Percentiles rank a stretch among this genome's conserved stretches.
Evolutionary conservation across 441 rosid genomes (phyloP).

Genomic region (Populus trichocarpa): DNA sequence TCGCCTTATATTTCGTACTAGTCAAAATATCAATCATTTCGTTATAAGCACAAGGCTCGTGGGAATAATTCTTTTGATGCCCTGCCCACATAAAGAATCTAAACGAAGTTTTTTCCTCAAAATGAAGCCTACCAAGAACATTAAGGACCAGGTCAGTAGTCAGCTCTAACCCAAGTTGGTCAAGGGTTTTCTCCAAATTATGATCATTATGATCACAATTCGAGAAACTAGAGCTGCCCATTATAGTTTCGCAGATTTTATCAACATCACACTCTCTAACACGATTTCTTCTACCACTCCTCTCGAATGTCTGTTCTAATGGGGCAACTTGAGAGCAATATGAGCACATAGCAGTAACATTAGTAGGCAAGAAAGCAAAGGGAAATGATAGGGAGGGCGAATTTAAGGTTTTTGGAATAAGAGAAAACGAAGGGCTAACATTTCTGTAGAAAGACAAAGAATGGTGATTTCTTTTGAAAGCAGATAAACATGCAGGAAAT

Average conservation of each 20-base stretch:
- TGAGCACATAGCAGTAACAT: not conserved
- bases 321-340: constrained; percentile 27
- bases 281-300: constrained; percentile 5
- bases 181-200: constrained; percentile 63
- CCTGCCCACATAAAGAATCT: constrained; percentile 86
- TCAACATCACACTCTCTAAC: constrained; percentile 36
- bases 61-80: constrained; percentile 50
- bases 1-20: constrained; percentile 71
- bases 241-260: constrained; percentile 38
- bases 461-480: not conserved
- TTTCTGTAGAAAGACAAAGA: not conserved
- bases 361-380: not conserved
- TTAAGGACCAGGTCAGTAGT: constrained; percentile 55
- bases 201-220: constrained; percentile 14
- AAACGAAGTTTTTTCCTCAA: constrained; percentile 72
- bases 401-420: not conserved
- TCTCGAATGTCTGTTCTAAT: constrained; percentile 6
- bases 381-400: not conserved
- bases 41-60: constrained; percentile 58
- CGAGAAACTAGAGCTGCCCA: constrained; percentile 29
- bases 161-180: constrained; percentile 43
- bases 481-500: constrained; percentile 3
- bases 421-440: not conserved
- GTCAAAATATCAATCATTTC: constrained; percentile 80
- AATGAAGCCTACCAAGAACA: constrained; percentile 60